A percentile compares a stretch with the other conserved stretches of the same genome.
Evolutionary conservation across 2,329 filamentous ascomycete species (phyloP).

Genomic region (Fusarium palustre): DNA sequence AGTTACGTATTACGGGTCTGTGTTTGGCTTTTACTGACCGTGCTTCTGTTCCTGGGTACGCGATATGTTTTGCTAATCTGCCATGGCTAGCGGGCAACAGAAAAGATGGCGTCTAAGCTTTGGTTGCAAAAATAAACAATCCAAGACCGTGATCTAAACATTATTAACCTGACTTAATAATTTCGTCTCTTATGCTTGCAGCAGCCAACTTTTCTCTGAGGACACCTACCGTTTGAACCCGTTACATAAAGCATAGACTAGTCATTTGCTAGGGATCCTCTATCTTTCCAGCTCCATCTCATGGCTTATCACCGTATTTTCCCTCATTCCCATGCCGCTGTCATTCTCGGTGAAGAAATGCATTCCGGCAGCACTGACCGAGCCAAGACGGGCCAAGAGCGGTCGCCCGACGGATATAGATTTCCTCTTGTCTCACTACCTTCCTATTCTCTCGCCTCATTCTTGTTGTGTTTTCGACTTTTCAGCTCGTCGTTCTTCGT

Average conservation of each 20-base stretch:
- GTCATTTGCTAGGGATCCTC: constrained; percentile 3
- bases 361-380: constrained; percentile 18
- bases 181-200: not conserved
- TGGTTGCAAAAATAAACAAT: not conserved
- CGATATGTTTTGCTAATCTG: constrained; percentile 34
- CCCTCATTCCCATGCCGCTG: not conserved
- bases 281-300: not conserved
- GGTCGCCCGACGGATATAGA: constrained; percentile 12
- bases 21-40: constrained; percentile 14
- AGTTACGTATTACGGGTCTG: constrained; percentile 34
- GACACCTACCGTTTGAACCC: constrained; percentile 30
- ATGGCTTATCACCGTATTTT: constrained; percentile 11
- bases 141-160: not conserved
- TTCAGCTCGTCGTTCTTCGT: constrained; percentile 13
- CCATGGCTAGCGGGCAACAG: not conserved
- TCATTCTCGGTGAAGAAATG: constrained; percentile 27
- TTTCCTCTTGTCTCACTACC: constrained; percentile 19
- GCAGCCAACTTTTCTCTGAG: no score
- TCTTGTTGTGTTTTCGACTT: constrained; percentile 6
- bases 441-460: constrained; percentile 13
- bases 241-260: constrained; percentile 29
- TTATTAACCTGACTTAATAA: not conserved
- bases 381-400: constrained; percentile 27
- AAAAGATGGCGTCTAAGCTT: not conserved
- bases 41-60: constrained; percentile 28